Evolutionary conservation across 108 stramenopile species (phyloP).

Genomic region (Cylindrotheca fusiformis): DNA sequence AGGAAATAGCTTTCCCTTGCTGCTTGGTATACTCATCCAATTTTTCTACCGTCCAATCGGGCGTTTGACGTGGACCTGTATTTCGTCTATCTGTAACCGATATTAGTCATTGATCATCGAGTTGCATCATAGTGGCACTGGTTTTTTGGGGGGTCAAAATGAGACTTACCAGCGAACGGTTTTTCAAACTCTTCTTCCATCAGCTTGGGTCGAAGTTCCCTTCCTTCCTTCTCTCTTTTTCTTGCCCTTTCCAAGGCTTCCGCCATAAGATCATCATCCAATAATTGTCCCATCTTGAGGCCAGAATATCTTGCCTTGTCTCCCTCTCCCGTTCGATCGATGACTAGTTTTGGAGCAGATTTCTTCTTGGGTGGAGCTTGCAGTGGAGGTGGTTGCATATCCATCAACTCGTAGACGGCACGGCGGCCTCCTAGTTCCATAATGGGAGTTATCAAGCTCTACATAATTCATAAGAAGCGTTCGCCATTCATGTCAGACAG

Average conservation of each 20-base stretch:
- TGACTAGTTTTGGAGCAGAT: conserved; percentile 57
- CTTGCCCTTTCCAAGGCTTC: conserved; percentile 56
- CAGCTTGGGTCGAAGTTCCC: conserved; percentile 48
- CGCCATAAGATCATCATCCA: conserved; percentile 72
- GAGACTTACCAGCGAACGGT: conserved; percentile 59
- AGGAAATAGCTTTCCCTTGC: conserved; percentile 57
- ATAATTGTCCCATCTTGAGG: conserved; percentile 63
- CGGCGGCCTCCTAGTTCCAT: conserved; percentile 74
- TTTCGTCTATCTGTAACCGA: conserved; percentile 59
- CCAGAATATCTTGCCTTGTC: conserved; percentile 74
- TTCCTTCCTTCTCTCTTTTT: conserved; percentile 51
- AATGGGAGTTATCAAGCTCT: conserved; percentile 62
- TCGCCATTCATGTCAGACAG: no score
- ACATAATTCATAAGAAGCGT: no score
- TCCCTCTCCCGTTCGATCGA: conserved; percentile 71
- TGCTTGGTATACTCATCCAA: conserved; percentile 69
- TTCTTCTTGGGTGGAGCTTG: conserved; percentile 30
- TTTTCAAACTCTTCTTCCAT: conserved; percentile 64
- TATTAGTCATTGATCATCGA: no score
- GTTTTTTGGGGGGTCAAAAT: no score
- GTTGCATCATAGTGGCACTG: no score
- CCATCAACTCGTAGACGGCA: conserved; percentile 75
- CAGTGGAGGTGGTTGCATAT: conserved; percentile 44
- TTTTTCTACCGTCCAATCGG: conserved; percentile 74
- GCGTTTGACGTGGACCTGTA: conserved; percentile 61